A percentile compares a stretch with the other conserved stretches of the same genome.
Evolutionary conservation across 441 rosid species (phyloP).

Genomic region (Pelargonium fulgidum): DNA sequence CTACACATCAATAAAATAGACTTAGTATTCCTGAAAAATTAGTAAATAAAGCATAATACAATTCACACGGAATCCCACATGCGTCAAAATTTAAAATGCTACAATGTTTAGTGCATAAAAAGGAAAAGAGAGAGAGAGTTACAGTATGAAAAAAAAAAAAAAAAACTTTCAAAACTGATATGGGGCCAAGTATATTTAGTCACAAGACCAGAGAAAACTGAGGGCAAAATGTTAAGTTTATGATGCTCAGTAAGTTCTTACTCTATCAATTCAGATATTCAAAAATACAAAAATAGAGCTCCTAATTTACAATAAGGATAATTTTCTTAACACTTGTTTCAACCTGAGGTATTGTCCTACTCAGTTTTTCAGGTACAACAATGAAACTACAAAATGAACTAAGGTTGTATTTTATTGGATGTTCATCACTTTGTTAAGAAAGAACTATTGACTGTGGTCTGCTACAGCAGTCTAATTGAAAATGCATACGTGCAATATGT

Average conservation of each 20-base stretch:
- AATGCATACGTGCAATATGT: background rate
- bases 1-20: conserved; percentile 41
- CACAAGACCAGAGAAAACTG: background rate
- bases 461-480: background rate
- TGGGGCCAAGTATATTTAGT: background rate
- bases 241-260: background rate
- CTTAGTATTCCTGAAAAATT: conserved; percentile 12
- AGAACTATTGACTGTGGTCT: background rate
- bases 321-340: too few species aligned
- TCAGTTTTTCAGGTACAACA: too few species aligned
- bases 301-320: too few species aligned
- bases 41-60: conserved; percentile 9
- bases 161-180: background rate
- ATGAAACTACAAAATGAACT: too few species aligned
- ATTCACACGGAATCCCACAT: conserved; percentile 2
- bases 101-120: conserved; percentile 15
- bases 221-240: background rate
- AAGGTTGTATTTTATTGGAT: background rate
- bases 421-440: background rate
- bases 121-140: background rate
- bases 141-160: background rate
- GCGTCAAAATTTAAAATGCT: background rate
- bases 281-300: background rate
- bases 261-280: background rate
- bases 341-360: too few species aligned